Base-by-base conservation (phyloP, 805 yeast genomes). In the Wickerhamiella hasegawae region DNA sequence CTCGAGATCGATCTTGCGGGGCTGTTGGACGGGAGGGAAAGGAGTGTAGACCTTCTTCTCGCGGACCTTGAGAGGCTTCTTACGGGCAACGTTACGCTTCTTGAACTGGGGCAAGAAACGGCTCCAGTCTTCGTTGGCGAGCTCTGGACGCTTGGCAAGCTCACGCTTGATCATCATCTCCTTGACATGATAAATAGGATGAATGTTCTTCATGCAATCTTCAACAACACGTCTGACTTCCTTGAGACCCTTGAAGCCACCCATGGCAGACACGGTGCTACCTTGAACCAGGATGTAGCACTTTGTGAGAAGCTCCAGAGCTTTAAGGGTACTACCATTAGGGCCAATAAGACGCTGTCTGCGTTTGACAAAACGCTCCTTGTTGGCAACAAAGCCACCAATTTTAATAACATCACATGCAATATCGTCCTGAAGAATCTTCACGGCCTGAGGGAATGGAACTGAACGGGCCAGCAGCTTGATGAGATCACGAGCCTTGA, bases 161-260 rank as follows among this genome's bases (percentile, higher is more conserved):
- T 90, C 98, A 57, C 90, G 78, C 60, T 85, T 87, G 54, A 90
- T 87, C 98, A 90, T 90, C 42, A 90, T 66, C 57, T 90, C 98
- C 57, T 90, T 90, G 53, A 90, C 87, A 56, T 90, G 87, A 59
- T 90, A 90, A 41, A 90, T 87, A n/a, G 98, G 98, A 55, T 90
- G 98, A 11, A 90, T 68, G 49, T 90, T 90, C 52, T 69, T 73
- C 98, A 90, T 90, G 59, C 97, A 90, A 54, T 90, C 98, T 55
- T 87, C 97, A 28, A 90, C 94, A 23, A 90, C 84, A 52, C 97
- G 71, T 58, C 97, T 72, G 5, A 83, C 73, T 44, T 80, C 92
- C 54, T 90, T 90, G 43, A 90, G 64, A 5, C 97, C 97, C 53
- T 79, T 83, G 61, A 63, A 85, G 19, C 94, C 87, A 8, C 98